phyloP scores from a whole-genome alignment of 257 asterid genomes.

The Solanum chaucha region DNA sequence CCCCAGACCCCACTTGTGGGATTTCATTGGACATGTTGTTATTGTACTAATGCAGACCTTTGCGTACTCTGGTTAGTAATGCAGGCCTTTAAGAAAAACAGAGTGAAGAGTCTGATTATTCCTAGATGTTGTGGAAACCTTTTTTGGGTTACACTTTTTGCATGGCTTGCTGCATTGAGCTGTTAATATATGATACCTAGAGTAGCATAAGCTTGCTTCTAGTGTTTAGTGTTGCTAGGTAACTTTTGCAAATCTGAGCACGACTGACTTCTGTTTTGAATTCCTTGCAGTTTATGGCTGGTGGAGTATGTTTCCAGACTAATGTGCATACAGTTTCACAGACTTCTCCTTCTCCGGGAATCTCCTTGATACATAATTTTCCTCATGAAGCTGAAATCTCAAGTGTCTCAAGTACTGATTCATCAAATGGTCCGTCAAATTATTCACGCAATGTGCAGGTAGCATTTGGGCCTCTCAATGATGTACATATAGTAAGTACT shows the following conservation, averaged over 20 bases:
- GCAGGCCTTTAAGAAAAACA: not conserved
- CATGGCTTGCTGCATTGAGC: not conserved
- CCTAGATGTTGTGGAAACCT: not conserved
- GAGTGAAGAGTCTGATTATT: not conserved
- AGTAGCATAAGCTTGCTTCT: not conserved
- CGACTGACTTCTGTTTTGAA: not conserved
- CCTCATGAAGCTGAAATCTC: conserved; percentile 19
- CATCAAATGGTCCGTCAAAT: conserved; percentile 6
- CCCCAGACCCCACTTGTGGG: not conserved
- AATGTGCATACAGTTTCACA: conserved; percentile 21
- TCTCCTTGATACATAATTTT: conserved; percentile 25
- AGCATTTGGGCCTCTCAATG: conserved; percentile 14
- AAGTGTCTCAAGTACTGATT: conserved; percentile 7
- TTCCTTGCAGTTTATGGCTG: conserved; percentile 7
- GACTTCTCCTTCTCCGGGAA: conserved; percentile 25
- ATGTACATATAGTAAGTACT: conserved; percentile 33
- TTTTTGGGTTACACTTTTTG: not conserved
- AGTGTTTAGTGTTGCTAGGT: not conserved
- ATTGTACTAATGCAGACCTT: not conserved
- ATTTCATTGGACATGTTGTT: not conserved
- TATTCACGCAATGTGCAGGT: conserved; percentile 8
- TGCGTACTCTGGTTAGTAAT: not conserved
- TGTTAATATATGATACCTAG: not conserved
- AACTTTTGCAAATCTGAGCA: not conserved
- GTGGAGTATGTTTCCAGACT: conserved; percentile 13